Conservation (phyloP, 352 stramenopile species). For the Phytopythium montanum region DNA sequence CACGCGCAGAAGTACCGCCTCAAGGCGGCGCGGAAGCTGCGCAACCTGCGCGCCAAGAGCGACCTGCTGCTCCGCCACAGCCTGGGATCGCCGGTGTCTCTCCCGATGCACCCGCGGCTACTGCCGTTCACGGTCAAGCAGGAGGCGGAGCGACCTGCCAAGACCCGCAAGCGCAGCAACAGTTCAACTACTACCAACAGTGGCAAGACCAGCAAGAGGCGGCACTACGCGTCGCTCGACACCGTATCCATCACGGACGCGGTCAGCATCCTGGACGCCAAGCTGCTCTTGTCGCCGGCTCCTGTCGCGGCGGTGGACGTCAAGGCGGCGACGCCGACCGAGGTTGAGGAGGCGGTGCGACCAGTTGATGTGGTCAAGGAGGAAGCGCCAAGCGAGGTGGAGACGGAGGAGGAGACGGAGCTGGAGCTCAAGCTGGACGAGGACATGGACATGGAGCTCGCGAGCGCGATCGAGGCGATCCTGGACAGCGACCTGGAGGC, state of each 20-base stretch:
- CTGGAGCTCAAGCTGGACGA: constrained; percentile 5
- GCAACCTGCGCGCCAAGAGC: constrained; percentile 13
- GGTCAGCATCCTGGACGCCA: constrained; percentile 40
- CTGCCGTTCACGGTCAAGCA: constrained; percentile 4
- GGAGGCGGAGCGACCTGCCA: background rate
- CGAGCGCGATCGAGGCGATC: constrained; percentile 14
- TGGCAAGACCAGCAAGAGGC: background rate
- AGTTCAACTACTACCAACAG: no score
- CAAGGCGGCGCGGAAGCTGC: constrained; percentile 55
- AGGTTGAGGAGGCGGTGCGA: background rate
- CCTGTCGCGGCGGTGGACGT: constrained; percentile 3
- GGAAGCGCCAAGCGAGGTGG: background rate
- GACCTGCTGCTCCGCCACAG: constrained; percentile 6
- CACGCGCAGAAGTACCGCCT: constrained; percentile 77
- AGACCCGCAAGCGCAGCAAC: background rate
- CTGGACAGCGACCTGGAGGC: constrained; percentile 29
- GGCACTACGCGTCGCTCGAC: constrained; percentile 7
- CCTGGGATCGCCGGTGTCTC: background rate
- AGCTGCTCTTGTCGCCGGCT: constrained; percentile 4
- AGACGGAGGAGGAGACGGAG: constrained; percentile 8
- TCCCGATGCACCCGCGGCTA: constrained; percentile 1
- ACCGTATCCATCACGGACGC: constrained; percentile 36
- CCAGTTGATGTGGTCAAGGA: background rate
- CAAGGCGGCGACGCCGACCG: background rate
- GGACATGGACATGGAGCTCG: constrained; percentile 20